phyloP scores from a whole-genome alignment of 352 stramenopile species.

The Phytophthora fragariae region DNA sequence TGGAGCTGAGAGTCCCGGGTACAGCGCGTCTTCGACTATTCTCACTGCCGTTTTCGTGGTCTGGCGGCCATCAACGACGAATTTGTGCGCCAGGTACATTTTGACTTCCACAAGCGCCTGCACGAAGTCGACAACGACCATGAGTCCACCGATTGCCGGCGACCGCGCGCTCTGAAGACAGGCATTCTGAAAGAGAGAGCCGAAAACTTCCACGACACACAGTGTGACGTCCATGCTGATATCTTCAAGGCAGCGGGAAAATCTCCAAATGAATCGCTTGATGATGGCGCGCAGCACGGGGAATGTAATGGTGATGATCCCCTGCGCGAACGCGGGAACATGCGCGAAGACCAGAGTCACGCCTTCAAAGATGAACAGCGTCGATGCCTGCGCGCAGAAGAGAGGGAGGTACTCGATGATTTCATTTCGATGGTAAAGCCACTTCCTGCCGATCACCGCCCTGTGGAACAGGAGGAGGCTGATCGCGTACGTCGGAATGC shows the following conservation, averaged over 20 bases:
- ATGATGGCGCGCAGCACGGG: conserved; percentile 14
- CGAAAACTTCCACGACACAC: conserved; percentile 41
- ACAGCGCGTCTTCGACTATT: conserved; percentile 24
- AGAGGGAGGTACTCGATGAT: conserved; percentile 24
- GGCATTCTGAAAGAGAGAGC: conserved; percentile 38
- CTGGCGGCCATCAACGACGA: conserved; percentile 19
- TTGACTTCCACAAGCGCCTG: conserved; percentile 20
- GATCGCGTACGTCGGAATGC: conserved; percentile 1
- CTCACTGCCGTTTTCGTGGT: conserved; percentile 26
- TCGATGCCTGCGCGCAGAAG: conserved; percentile 18
- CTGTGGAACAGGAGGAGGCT: not conserved
- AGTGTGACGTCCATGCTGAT: conserved; percentile 34
- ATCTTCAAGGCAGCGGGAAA: conserved; percentile 26
- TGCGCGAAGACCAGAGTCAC: conserved; percentile 26
- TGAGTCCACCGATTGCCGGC: conserved; percentile 2
- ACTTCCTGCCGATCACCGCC: not conserved
- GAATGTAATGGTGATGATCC: conserved; percentile 19
- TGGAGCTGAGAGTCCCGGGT: not conserved
- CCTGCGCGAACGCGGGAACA: conserved; percentile 1
- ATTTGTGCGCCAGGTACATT: conserved; percentile 36
- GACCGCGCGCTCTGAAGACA: conserved; percentile 31
- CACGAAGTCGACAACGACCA: conserved; percentile 22
- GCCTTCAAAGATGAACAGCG: conserved; percentile 29
- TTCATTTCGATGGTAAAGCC: not conserved
- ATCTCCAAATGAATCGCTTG: conserved; percentile 32